Evolutionary conservation across 345 rosid genomes (phyloP), one percentile per base, ranked within the genome.

Genomic region (Kernera saxatilis): DNA sequence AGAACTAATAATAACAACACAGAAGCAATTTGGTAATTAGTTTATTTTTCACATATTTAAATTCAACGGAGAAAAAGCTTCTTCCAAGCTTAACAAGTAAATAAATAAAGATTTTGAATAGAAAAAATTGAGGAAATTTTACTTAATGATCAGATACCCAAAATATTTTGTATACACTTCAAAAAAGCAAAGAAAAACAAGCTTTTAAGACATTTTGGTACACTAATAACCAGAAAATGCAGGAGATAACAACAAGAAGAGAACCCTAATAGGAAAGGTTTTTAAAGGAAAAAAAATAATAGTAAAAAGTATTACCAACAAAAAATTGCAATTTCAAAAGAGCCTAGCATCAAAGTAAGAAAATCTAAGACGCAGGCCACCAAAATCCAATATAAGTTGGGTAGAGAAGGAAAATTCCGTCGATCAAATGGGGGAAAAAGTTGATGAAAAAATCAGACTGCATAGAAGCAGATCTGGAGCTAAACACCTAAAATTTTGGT

Each of bases 391-490:
- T 17, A n/a, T 46, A 57, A 21, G 29, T 13, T 67, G 8, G 51
- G n/a, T 17, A 8, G 52, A 40, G 50, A 68, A 54, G n/a, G n/a
- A n/a, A n/a, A n/a, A n/a, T n/a, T 29, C 30, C 0, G 4, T 43
- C 2, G 3, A 56, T 5, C 4, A 54, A 69, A 41, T 10, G 17
- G 7, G 12, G 15, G 15, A 3, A 14, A 21, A 14, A 3, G 4
- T 30, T 10, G 1, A 45, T 32, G 25, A 9, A 3, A 3, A 36
- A 30, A 60, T 50, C 60, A 0, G 13, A 61, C 10, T 29, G 13
- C 14, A 41, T 6, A 59, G 45, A 68, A 69, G 70, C 52, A 69
- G 74, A 75, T 75, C 79, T 75, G 70, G 29, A 75, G 78, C 64
- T 69, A 25, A 59, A 40, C 33, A 43, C 33, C 49, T 32, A 6